A percentile compares a stretch with the other conserved stretches of the same genome.
Conservation (phyloP, 257 asterid genomes). For the Nicotiana paniculata region DNA sequence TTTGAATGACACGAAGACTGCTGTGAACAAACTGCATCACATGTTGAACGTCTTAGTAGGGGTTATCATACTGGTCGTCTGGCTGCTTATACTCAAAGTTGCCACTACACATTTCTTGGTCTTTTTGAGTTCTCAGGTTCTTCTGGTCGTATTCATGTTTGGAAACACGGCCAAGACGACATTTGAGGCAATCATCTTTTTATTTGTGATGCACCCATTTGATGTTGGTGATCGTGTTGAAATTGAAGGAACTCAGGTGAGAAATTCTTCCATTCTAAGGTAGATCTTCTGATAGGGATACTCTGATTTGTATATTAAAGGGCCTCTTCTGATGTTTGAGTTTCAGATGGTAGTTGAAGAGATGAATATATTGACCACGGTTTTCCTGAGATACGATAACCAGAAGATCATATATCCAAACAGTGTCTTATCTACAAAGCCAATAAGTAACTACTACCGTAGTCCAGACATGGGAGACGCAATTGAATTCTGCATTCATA, state of each 20-base stretch:
- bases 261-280: not conserved
- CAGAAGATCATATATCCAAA: slow-evolving; percentile 78
- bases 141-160: slow-evolving; percentile 78
- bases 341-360: slow-evolving; percentile 95
- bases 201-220: slow-evolving; percentile 93
- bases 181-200: slow-evolving; percentile 83
- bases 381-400: slow-evolving; percentile 69
- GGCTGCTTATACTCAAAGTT: slow-evolving; percentile 82
- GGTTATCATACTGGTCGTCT: slow-evolving; percentile 40
- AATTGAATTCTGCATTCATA: slow-evolving; percentile 63
- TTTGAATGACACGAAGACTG: slow-evolving; percentile 92
- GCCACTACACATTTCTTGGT: slow-evolving; percentile 72
- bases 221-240: slow-evolving; percentile 97
- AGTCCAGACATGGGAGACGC: slow-evolving; percentile 96
- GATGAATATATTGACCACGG: slow-evolving; percentile 80
- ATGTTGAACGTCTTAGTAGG: slow-evolving; percentile 66
- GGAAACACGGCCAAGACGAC: slow-evolving; percentile 93
- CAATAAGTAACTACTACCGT: slow-evolving; percentile 73
- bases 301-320: not conserved
- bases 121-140: slow-evolving; percentile 81
- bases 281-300: not conserved
- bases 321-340: not conserved
- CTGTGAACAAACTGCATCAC: slow-evolving; percentile 81
- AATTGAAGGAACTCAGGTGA: slow-evolving; percentile 79
- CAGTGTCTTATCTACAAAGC: slow-evolving; percentile 60